Evolutionary conservation across 441 rosid genomes (phyloP).

Genomic region (Populus hybrid): DNA sequence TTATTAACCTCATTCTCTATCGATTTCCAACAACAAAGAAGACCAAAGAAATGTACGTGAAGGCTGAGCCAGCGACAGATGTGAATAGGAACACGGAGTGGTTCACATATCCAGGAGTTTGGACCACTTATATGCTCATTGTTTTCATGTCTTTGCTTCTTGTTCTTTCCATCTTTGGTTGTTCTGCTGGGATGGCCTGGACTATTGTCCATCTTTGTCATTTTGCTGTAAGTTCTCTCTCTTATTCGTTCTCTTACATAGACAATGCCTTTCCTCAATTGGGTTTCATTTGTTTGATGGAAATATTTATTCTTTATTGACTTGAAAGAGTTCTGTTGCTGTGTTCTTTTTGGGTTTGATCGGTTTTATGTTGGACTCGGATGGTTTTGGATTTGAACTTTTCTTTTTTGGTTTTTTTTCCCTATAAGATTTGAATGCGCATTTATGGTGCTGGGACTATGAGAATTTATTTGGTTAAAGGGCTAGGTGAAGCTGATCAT

Average conservation of each 20-base stretch:
- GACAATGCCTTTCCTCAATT: neutral
- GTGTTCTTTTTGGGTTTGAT: neutral
- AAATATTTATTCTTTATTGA: neutral
- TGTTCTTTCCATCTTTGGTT: slow-evolving; percentile 64
- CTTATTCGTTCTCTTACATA: neutral
- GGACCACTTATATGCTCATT: slow-evolving; percentile 76
- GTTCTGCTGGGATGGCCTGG: slow-evolving; percentile 94
- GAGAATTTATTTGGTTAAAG: neutral
- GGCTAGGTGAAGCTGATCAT: neutral
- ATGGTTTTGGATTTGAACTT: neutral
- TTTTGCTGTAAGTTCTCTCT: slow-evolving; percentile 46
- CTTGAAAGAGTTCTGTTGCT: neutral
- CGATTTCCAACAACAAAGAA: neutral
- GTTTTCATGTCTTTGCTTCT: slow-evolving; percentile 79
- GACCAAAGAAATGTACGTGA: slow-evolving; percentile 56
- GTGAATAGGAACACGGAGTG: slow-evolving; percentile 93
- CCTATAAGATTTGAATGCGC: neutral
- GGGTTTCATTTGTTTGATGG: neutral
- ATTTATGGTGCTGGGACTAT: neutral
- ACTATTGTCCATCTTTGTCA: slow-evolving; percentile 84
- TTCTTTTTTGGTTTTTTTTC: neutral
- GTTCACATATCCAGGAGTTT: slow-evolving; percentile 96
- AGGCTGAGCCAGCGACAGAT: slow-evolving; percentile 80
- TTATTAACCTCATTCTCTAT: neutral
- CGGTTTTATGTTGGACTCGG: neutral